Conservation (phyloP, 164 flowering plant species). For the Macadamia tetraphylla region DNA sequence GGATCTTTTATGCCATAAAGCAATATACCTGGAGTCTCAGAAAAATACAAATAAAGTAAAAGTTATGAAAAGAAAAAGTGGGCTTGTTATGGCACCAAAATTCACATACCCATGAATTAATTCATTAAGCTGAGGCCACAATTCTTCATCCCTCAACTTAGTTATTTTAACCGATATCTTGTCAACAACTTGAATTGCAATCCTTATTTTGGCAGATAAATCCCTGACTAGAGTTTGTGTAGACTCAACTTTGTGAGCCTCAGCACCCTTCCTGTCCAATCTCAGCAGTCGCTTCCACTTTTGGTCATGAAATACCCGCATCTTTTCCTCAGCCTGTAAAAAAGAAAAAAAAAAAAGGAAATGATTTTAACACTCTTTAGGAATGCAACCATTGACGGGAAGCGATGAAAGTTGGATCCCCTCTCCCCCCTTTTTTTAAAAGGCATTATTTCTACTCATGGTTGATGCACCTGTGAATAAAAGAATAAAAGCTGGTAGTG, state of each 20-base stretch:
- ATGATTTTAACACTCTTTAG: background rate
- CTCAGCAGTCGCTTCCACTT: slow-evolving; percentile 54
- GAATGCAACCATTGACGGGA: too few relatives aligned
- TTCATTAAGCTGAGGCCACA: slow-evolving; percentile 83
- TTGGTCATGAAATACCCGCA: slow-evolving; percentile 74
- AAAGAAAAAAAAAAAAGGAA: background rate
- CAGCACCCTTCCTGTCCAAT: slow-evolving; percentile 81
- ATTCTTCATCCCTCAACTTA: slow-evolving; percentile 86
- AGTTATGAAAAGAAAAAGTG: too few relatives aligned
- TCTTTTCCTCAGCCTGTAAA: slow-evolving; percentile 85
- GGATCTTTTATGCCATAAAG: too few relatives aligned
- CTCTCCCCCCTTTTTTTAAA: too few relatives aligned
- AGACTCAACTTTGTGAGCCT: slow-evolving; percentile 58
- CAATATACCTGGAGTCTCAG: too few relatives aligned
- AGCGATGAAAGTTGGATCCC: too few relatives aligned
- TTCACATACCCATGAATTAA: slow-evolving; percentile 72
- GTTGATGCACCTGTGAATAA: too few relatives aligned
- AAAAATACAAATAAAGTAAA: too few relatives aligned
- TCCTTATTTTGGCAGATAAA: slow-evolving; percentile 76
- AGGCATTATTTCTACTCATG: too few relatives aligned
- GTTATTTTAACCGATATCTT: slow-evolving; percentile 72
- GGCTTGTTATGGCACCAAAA: background rate
- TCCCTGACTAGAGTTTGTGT: slow-evolving; percentile 53
- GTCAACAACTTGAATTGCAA: slow-evolving; percentile 89
- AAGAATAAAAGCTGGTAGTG: too few relatives aligned